Evolutionary conservation across 2,329 filamentous ascomycete genomes (phyloP).

Genomic region (Trichoderma simmonsii): DNA sequence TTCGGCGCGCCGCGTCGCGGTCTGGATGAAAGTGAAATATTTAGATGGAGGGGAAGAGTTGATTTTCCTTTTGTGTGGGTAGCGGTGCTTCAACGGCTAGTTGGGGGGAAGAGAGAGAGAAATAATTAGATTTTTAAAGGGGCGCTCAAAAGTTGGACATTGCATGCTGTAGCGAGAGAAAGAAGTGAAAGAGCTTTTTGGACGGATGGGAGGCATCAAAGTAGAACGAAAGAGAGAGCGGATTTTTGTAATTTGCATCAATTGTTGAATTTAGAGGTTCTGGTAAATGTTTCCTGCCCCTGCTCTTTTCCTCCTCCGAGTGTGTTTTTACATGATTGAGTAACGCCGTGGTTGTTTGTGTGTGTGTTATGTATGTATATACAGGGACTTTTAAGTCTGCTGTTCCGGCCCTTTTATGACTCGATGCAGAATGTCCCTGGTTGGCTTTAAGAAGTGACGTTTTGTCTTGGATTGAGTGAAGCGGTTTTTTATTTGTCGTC

Average conservation of each 20-base stretch:
- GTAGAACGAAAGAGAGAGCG: background rate
- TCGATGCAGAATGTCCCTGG: background rate
- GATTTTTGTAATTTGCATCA: background rate
- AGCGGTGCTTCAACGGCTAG: background rate
- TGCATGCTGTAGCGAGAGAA: background rate
- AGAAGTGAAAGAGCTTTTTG: background rate
- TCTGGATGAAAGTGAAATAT: background rate
- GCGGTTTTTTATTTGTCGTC: slow-evolving; percentile 47
- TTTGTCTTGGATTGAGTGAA: background rate
- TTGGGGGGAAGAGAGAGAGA: background rate
- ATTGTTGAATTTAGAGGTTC: background rate
- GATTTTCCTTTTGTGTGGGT: background rate
- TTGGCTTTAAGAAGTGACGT: background rate
- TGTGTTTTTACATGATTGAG: background rate
- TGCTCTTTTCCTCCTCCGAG: background rate
- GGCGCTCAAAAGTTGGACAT: slow-evolving; percentile 17
- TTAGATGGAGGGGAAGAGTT: background rate
- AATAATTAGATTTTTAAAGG: slow-evolving; percentile 6
- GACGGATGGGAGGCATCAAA: background rate
- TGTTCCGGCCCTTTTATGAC: background rate
- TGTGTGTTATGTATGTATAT: background rate
- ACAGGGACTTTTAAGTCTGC: background rate
- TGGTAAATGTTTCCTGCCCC: background rate
- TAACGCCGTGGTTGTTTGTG: slow-evolving; percentile 11
- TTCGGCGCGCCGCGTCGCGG: background rate